Percentiles rank a stretch among this genome's conserved stretches.
Conservation (phyloP, 106 monocot genomes). For the Vanilla planifolia region DNA sequence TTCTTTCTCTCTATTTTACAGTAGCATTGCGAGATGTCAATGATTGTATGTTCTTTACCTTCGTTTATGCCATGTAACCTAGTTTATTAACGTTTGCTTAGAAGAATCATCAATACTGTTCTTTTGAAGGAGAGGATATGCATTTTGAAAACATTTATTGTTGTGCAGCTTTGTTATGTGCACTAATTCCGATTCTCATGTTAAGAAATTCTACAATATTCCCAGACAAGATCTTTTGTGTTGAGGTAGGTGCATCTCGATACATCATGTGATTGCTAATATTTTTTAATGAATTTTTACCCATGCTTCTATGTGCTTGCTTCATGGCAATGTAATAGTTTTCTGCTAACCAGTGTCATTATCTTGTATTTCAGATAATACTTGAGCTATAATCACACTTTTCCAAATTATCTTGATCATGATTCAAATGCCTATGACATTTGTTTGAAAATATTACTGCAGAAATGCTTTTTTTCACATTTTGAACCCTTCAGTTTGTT, state of each 20-base stretch:
- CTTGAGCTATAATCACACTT: no score
- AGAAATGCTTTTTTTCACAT: no score
- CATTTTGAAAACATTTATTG: not conserved
- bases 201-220: conserved; percentile 79
- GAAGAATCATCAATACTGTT: no score
- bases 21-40: conserved; percentile 63
- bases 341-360: no score
- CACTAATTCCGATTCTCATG: conserved; percentile 89
- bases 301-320: no score
- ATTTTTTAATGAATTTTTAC: not conserved
- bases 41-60: conserved; percentile 60
- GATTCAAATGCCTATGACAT: no score
- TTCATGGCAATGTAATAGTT: no score
- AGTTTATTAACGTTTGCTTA: not conserved
- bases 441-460: no score
- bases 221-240: conserved; percentile 76
- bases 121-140: not conserved
- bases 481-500: no score
- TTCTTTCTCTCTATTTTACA: conserved; percentile 67
- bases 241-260: conserved; percentile 49
- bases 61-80: conserved; percentile 1
- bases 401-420: no score
- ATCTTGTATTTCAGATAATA: no score
- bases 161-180: conserved; percentile 77
- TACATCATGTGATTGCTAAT: not conserved